Percentiles rank a stretch among this genome's conserved stretches.
These are phyloP conservation scores for Anisodus tanguticus DNA, from an alignment of 257 asterid species.

Conservation along the genomic window DNA sequence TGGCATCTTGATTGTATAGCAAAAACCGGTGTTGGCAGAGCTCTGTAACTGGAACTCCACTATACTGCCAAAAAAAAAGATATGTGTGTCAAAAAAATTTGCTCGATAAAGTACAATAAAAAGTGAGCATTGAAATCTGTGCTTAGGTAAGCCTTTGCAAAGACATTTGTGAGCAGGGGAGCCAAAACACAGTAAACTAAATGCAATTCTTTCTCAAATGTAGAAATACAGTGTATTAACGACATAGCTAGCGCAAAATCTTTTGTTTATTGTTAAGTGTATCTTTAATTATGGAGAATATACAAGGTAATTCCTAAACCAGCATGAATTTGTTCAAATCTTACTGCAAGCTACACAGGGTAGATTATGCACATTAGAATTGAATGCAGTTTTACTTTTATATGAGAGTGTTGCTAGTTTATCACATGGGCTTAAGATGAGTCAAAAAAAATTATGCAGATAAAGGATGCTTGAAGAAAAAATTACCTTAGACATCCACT, in stretches of 20 bases:
- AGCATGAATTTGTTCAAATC: conserved; percentile 21
- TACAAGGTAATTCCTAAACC: neutral
- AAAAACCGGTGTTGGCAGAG: conserved; percentile 64
- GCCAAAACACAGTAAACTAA: neutral
- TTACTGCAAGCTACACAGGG: conserved; percentile 27
- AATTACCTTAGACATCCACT: conserved; percentile 95
- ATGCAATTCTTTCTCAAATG: neutral
- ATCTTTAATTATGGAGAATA: neutral
- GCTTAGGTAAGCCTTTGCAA: neutral
- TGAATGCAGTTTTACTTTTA: neutral
- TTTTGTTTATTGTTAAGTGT: neutral
- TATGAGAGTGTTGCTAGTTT: neutral
- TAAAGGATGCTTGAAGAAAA: conserved; percentile 1
- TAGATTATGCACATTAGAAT: conserved; percentile 29
- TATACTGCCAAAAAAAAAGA: conserved; percentile 54
- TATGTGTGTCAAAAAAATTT: conserved; percentile 11
- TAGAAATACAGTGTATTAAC: neutral
- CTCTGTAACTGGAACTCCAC: conserved; percentile 80
- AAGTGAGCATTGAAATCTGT: neutral
- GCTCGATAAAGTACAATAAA: neutral
- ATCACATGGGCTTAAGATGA: too few relatives aligned
- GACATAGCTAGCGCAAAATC: neutral
- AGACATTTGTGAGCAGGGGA: neutral
- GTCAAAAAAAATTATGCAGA: neutral
- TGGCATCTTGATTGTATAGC: conserved; percentile 72